Evolutionary conservation across 352 stramenopile genomes (phyloP).

Genomic region (Phytophthora fragariae): DNA sequence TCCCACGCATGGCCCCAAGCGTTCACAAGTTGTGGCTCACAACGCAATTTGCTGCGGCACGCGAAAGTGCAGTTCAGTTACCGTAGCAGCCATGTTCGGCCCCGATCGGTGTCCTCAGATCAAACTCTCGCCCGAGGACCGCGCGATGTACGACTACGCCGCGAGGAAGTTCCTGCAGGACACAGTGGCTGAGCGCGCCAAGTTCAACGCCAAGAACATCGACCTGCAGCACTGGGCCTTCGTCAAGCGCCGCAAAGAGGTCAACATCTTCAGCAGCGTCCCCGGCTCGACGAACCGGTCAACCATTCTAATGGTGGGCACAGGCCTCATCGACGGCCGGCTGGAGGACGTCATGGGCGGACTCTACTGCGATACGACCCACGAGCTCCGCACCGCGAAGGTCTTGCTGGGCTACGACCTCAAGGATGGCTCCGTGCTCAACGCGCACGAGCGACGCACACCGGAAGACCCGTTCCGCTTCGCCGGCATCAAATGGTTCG

Average conservation of each 20-base stretch:
- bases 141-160: constrained; percentile 35
- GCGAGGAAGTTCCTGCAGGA: constrained; percentile 38
- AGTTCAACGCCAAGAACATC: constrained; percentile 41
- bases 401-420: constrained; percentile 48
- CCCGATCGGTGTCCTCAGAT: constrained; percentile 42
- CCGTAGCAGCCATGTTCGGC: constrained; percentile 16
- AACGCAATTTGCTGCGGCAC: constrained; percentile 23
- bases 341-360: constrained; percentile 55
- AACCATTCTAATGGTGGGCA: constrained; percentile 43
- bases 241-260: constrained; percentile 38
- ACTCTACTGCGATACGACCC: constrained; percentile 53
- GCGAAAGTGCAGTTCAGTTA: neutral
- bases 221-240: constrained; percentile 43
- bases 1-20: constrained; percentile 6
- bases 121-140: constrained; percentile 27
- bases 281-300: constrained; percentile 34
- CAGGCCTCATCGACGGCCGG: constrained; percentile 34
- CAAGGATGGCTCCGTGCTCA: constrained; percentile 42
- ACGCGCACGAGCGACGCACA: constrained; percentile 40
- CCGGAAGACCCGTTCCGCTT: constrained; percentile 49
- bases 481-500: constrained; percentile 62
- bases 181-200: constrained; percentile 33
- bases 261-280: constrained; percentile 48
- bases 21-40: constrained; percentile 20
- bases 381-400: constrained; percentile 45